Base-by-base conservation (phyloP, 2,329 filamentous ascomycete species). In the Talaromyces sp. region DNA sequence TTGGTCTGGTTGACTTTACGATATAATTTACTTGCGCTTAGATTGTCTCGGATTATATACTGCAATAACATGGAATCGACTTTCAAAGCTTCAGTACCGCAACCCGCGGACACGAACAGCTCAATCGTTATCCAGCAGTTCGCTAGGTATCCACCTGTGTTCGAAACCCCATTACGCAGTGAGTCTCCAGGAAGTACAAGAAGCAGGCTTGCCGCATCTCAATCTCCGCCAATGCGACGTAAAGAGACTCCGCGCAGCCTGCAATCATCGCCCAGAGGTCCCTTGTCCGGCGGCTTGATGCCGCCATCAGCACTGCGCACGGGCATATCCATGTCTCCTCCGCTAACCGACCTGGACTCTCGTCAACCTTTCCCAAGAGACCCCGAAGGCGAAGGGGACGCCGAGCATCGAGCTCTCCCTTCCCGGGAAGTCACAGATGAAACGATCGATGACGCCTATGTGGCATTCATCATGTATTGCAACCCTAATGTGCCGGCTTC, bases 391-490 rank as follows among this genome's bases (percentile, higher is more conserved):
- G 64, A 71, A 11, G 72, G 74, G 46, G 63, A 64, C 8, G 80
- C 74, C 60, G 82, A 85, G 68, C 66, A 70, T 31, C 81, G 84
- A 58, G 67, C 76, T 21, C 76, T 93, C 55, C 93, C 93, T 7
- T 81, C 86, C 61, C 85, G 83, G 66, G 80, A 86, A 65, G 86
- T 96, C 33, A 87, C 85, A 2, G 83, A 86, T 68, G 83, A 84
- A 1, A 89, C 84, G 12, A 88, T 97, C 67, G 90, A 93, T 70
- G 86, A 93, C 73, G 88, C 91, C 58, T 97, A 93, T 73, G 88
- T 93, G 64, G 77, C 81, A 67, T 97, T 97, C 74, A 90, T 97
- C 69, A 82, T 97, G 63, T 91, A 92, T 76, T 96, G 93, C 81
- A 97, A 97, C 74, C 93, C 93, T 5, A 87, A 85, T 48, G 87